Evolutionary conservation across 1,284 basidiomycete species (phyloP).

Genomic region (Leccinum holopus): DNA sequence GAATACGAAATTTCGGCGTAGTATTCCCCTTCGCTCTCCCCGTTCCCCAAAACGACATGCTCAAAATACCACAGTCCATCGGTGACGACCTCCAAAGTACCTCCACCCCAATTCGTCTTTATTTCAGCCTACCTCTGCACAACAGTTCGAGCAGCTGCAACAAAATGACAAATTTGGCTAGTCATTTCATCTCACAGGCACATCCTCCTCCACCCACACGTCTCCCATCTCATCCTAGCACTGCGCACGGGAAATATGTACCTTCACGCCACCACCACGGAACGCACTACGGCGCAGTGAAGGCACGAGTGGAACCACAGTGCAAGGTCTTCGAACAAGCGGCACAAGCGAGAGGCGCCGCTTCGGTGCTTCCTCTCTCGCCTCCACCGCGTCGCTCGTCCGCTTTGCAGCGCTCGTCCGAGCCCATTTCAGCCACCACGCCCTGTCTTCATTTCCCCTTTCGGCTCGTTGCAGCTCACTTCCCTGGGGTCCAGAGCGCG

Average conservation of each 20-base stretch:
- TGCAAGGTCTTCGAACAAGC: too few relatives aligned
- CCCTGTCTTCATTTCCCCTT: too few relatives aligned
- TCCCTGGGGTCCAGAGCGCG: too few relatives aligned
- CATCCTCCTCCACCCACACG: slow-evolving; percentile 39
- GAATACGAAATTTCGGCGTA: slow-evolving; percentile 39
- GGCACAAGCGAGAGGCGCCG: too few relatives aligned
- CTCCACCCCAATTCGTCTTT: slow-evolving; percentile 38
- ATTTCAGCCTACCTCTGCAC: slow-evolving; percentile 59
- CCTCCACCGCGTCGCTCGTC: too few relatives aligned
- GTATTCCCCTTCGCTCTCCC: slow-evolving; percentile 43
- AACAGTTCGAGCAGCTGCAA: slow-evolving; percentile 54
- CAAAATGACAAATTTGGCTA: slow-evolving; percentile 33
- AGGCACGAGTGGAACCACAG: too few relatives aligned
- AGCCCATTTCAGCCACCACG: too few relatives aligned
- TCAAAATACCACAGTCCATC: slow-evolving; percentile 40
- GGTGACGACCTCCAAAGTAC: slow-evolving; percentile 43
- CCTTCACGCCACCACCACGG: too few relatives aligned
- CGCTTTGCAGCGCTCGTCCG: too few relatives aligned
- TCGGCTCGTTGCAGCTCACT: too few relatives aligned
- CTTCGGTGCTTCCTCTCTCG: too few relatives aligned
- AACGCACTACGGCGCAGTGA: too few relatives aligned
- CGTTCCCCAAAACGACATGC: slow-evolving; percentile 39
- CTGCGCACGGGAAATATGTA: slow-evolving; percentile 31
- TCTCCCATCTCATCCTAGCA: slow-evolving; percentile 45
- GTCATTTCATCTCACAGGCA: slow-evolving; percentile 35